These are phyloP conservation scores for Fusarium armeniacum DNA, from an alignment of 2,329 filamentous ascomycete species.

Conservation along the genomic window DNA sequence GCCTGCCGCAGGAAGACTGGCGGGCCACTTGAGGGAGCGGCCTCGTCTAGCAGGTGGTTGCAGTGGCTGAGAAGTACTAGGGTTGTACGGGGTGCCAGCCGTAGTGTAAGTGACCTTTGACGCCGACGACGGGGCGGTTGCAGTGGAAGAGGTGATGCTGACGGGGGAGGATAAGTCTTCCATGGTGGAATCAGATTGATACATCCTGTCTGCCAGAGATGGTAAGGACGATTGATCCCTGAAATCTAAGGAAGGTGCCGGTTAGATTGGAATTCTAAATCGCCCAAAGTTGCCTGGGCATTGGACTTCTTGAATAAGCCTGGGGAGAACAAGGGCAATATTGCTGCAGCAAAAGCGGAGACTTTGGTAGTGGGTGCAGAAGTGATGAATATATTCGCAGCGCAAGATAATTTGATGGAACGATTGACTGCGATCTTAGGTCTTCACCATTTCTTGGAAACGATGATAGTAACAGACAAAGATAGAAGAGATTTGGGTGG, in stretches of 20 bases:
- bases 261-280: constrained; percentile 48
- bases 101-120: constrained; percentile 65
- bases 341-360: constrained; percentile 26
- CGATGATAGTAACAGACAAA: constrained; percentile 11
- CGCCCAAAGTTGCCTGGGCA: constrained; percentile 21
- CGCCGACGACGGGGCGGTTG: constrained; percentile 44
- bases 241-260: constrained; percentile 51
- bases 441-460: constrained; percentile 27
- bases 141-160: constrained; percentile 42
- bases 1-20: constrained; percentile 50
- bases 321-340: constrained; percentile 10
- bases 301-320: constrained; percentile 17
- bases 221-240: constrained; percentile 31
- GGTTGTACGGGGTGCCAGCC: constrained; percentile 69
- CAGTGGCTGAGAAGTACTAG: constrained; percentile 60
- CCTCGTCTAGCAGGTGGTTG: constrained; percentile 67
- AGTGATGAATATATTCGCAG: constrained; percentile 16
- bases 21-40: constrained; percentile 60
- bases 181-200: constrained; percentile 50
- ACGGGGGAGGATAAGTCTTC: constrained; percentile 49
- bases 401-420: constrained; percentile 25
- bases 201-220: constrained; percentile 40
- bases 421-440: constrained; percentile 35
- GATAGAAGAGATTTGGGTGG: constrained; percentile 12
- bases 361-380: constrained; percentile 11